Evolutionary conservation across 225 moss, liverwort and hornwort genomes (phyloP).

Genomic region (Sphagnum contortum): DNA sequence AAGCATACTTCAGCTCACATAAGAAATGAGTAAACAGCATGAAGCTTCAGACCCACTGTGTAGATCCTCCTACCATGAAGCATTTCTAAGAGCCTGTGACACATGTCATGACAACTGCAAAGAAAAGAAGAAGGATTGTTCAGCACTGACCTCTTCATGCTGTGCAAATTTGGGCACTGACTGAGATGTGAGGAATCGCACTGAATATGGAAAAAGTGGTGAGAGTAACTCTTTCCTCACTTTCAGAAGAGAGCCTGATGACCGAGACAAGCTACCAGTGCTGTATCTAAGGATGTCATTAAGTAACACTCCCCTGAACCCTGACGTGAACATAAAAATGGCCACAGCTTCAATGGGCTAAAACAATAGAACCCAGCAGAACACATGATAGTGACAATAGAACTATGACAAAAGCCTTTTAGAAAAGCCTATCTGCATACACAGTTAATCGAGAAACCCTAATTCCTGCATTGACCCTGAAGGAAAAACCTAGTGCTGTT

Average conservation of each 20-base stretch:
- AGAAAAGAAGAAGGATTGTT: not conserved
- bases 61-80: too few species aligned
- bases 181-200: conserved; percentile 33
- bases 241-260: conserved; percentile 8
- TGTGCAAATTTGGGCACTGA: conserved; percentile 25
- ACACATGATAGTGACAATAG: too few species aligned
- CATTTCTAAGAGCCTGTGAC: too few species aligned
- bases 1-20: too few species aligned
- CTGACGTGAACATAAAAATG: conserved; percentile 1
- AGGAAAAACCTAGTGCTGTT: not conserved
- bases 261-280: conserved; percentile 6
- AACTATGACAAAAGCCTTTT: too few species aligned
- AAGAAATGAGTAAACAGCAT: too few species aligned
- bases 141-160: conserved; percentile 24
- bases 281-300: conserved; percentile 7
- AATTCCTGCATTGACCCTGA: not conserved
- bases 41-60: too few species aligned
- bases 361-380: too few species aligned
- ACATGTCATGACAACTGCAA: too few species aligned
- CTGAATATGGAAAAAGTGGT: conserved; percentile 25
- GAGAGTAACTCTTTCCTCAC: conserved; percentile 15
- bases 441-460: too few species aligned
- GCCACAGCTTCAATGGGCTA: not conserved
- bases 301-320: conserved; percentile 10
- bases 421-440: too few species aligned